Percentiles rank a stretch among this genome's conserved stretches.
phyloP scores from a whole-genome alignment of 164 flowering plant species.

The Liriodendron chinense region DNA sequence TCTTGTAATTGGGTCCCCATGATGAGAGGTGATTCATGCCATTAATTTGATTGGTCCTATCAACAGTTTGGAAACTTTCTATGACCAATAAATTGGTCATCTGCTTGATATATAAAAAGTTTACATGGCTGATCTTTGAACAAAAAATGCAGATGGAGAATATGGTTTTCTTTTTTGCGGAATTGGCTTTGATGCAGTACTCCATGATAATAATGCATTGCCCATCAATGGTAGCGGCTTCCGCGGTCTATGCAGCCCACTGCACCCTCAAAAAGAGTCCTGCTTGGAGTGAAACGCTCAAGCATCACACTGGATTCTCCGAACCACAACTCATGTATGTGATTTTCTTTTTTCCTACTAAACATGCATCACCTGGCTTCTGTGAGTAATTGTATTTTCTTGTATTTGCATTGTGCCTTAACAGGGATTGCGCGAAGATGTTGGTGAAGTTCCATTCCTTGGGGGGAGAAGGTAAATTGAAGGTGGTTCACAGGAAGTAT shows the following conservation, averaged over 20 bases:
- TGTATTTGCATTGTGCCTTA: neutral
- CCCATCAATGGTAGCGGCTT: slow-evolving; percentile 90
- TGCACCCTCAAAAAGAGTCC: slow-evolving; percentile 58
- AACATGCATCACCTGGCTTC: neutral
- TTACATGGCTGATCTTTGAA: too few relatives aligned
- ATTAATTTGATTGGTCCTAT: too few relatives aligned
- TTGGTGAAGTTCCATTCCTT: slow-evolving; percentile 48
- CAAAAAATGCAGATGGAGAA: slow-evolving; percentile 47
- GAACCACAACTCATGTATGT: slow-evolving; percentile 54
- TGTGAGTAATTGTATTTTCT: neutral
- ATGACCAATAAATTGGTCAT: too few relatives aligned
- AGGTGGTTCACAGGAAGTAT: slow-evolving; percentile 59
- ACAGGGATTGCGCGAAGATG: slow-evolving; percentile 72
- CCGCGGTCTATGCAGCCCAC: slow-evolving; percentile 85
- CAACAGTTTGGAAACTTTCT: too few relatives aligned
- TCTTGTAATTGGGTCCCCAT: too few relatives aligned
- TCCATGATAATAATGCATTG: slow-evolving; percentile 33
- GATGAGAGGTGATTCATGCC: too few relatives aligned
- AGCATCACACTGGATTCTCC: slow-evolving; percentile 66
- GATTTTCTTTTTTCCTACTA: too few relatives aligned
- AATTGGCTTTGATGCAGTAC: slow-evolving; percentile 76
- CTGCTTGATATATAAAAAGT: too few relatives aligned
- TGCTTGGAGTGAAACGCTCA: slow-evolving; percentile 73
- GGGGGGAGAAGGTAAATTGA: slow-evolving; percentile 47
- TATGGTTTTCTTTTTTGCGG: slow-evolving; percentile 65